These are phyloP conservation scores for Solanum etuberosum DNA, from an alignment of 257 asterid genomes.

Conservation along the genomic window DNA sequence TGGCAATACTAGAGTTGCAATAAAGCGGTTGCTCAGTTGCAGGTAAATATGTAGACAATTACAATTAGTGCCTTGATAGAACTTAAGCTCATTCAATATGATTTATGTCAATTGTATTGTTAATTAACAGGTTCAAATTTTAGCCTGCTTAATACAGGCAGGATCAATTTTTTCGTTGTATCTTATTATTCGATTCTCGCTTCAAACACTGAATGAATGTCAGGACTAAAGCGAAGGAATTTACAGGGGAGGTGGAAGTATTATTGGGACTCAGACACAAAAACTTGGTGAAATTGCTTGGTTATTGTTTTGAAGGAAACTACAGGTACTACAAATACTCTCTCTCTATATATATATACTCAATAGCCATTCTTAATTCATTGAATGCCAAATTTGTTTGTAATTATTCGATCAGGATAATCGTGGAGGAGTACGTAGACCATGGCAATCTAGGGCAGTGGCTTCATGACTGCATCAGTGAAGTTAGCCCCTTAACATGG, in stretches of 20 bases:
- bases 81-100: too few species aligned
- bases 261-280: slow-evolving; percentile 33
- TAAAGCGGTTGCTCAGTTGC: slow-evolving; percentile 31
- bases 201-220: background rate
- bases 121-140: too few species aligned
- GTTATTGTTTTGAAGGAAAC: slow-evolving; percentile 40
- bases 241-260: slow-evolving; percentile 27
- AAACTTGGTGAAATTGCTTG: slow-evolving; percentile 47
- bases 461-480: slow-evolving; percentile 26
- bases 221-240: slow-evolving; percentile 21
- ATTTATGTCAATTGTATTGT: too few species aligned
- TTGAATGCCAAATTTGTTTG: background rate
- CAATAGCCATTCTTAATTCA: background rate
- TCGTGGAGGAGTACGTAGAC: slow-evolving; percentile 37
- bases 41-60: slow-evolving; percentile 12
- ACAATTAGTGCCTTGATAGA: too few species aligned
- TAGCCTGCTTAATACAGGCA: background rate
- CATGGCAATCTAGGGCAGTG: slow-evolving; percentile 43
- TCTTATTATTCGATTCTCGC: background rate
- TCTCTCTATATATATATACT: background rate
- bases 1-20: slow-evolving; percentile 25
- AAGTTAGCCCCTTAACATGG: slow-evolving; percentile 43
- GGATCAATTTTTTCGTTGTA: background rate
- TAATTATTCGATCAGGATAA: slow-evolving; percentile 18
- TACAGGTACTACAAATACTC: slow-evolving; percentile 18